phyloP scores from a whole-genome alignment of 1,284 basidiomycete genomes.

The Tranzscheliella williamsii region DNA sequence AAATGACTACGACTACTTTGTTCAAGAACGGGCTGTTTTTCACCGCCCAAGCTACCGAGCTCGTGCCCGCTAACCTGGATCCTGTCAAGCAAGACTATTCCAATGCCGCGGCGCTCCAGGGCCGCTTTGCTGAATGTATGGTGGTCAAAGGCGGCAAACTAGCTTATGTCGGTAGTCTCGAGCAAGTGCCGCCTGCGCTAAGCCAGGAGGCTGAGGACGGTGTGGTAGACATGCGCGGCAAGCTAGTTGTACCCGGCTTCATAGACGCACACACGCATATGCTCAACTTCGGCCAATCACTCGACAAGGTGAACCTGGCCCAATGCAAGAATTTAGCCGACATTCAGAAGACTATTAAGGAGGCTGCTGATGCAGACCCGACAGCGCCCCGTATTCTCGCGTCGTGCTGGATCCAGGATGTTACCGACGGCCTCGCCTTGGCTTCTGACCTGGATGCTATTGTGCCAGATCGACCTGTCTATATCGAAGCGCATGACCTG shows the following conservation, averaged over 20 bases:
- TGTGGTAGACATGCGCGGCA: slow-evolving; percentile 18
- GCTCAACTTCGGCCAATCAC: slow-evolving; percentile 31
- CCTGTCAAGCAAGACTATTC: slow-evolving; percentile 18
- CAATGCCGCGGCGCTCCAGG: slow-evolving; percentile 4
- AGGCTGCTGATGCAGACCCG: slow-evolving; percentile 21
- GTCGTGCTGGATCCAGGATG: slow-evolving; percentile 34
- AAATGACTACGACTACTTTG: slow-evolving; percentile 1
- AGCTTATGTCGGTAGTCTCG: slow-evolving; percentile 17
- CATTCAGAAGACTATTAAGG: slow-evolving; percentile 23
- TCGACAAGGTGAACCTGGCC: slow-evolving; percentile 34
- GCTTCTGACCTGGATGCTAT: slow-evolving; percentile 28
- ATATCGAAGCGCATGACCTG: slow-evolving; percentile 30
- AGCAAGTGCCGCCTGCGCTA: slow-evolving; percentile 1
- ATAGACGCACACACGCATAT: slow-evolving; percentile 39
- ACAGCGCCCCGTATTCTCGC: slow-evolving; percentile 27
- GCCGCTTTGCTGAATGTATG: slow-evolving; percentile 28
- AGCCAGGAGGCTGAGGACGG: slow-evolving; percentile 1
- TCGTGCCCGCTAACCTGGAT: slow-evolving; percentile 7
- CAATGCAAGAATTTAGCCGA: slow-evolving; percentile 31
- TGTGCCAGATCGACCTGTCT: slow-evolving; percentile 30
- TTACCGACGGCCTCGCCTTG: slow-evolving; percentile 20
- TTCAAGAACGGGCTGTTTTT: slow-evolving; percentile 37
- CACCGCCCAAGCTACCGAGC: slow-evolving; percentile 26
- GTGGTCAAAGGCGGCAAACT: slow-evolving; percentile 16
- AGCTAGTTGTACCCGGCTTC: slow-evolving; percentile 37